These are phyloP conservation scores for Penicillium aurantiogriseum DNA, from an alignment of 2,329 filamentous ascomycete genomes.

Conservation along the genomic window DNA sequence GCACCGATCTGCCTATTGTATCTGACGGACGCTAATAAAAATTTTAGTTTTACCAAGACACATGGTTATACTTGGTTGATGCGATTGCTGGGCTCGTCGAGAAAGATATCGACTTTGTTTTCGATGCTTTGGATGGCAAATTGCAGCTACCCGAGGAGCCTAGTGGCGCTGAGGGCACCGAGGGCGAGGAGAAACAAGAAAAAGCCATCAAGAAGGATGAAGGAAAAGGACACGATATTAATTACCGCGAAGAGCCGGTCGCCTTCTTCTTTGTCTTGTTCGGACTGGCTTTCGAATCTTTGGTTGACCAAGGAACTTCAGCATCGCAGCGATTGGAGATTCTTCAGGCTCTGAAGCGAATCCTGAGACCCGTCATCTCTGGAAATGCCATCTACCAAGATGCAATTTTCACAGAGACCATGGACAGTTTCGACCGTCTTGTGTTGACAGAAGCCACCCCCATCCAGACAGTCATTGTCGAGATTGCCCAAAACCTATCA, in stretches of 20 bases:
- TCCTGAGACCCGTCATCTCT: slow-evolving; percentile 87
- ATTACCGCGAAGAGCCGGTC: slow-evolving; percentile 95
- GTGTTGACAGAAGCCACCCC: slow-evolving; percentile 86
- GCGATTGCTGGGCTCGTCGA: slow-evolving; percentile 96
- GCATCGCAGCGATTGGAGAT: slow-evolving; percentile 82
- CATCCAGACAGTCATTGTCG: slow-evolving; percentile 88
- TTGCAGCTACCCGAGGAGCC: slow-evolving; percentile 40
- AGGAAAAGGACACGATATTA: slow-evolving; percentile 74
- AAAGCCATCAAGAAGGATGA: slow-evolving; percentile 28
- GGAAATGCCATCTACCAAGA: slow-evolving; percentile 96
- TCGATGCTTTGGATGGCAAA: slow-evolving; percentile 92
- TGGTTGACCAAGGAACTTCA: slow-evolving; percentile 76
- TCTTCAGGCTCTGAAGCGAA: slow-evolving; percentile 87
- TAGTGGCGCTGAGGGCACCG: not conserved
- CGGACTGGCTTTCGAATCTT: slow-evolving; percentile 90
- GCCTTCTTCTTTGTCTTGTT: slow-evolving; percentile 99
- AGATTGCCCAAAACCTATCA: slow-evolving; percentile 87
- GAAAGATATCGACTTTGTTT: slow-evolving; percentile 96
- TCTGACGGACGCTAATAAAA: not conserved
- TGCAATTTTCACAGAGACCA: slow-evolving; percentile 92
- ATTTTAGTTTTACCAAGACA: slow-evolving; percentile 82
- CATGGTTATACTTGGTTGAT: slow-evolving; percentile 94
- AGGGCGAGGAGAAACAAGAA: slow-evolving; percentile 24
- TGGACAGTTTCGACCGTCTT: slow-evolving; percentile 90
- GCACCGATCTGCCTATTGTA: not conserved